Evolutionary conservation across 768 basidiomycete species (phyloP).

Genomic region (Grammothele lineata): DNA sequence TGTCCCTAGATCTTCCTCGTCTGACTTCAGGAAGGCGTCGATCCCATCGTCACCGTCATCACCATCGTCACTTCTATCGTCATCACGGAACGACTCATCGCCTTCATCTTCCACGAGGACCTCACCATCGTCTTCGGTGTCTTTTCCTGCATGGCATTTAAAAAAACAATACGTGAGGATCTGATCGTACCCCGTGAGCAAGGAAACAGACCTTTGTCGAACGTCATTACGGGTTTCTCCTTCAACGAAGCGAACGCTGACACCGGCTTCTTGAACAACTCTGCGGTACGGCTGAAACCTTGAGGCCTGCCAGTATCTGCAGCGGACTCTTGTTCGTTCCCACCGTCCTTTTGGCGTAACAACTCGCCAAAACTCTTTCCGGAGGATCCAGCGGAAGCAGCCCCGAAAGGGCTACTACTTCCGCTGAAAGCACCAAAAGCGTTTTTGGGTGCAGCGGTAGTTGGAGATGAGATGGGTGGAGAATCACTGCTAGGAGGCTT

Average conservation of each 20-base stretch:
- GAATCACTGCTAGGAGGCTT: no score
- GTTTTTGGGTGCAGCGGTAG: constrained; percentile 25
- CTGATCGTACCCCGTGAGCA: no score
- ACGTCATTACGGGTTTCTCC: background rate
- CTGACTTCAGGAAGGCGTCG: constrained; percentile 24
- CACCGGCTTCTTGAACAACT: constrained; percentile 17
- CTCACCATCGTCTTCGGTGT: constrained; percentile 8
- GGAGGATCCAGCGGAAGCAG: constrained; percentile 29
- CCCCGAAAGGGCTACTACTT: constrained; percentile 36
- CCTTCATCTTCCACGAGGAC: constrained; percentile 8
- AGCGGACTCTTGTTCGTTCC: constrained; percentile 2
- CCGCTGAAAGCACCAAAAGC: constrained; percentile 38
- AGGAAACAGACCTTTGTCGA: background rate
- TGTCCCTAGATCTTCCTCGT: constrained; percentile 20
- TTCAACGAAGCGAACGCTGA: constrained; percentile 16
- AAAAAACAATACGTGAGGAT: background rate
- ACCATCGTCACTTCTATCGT: constrained; percentile 13
- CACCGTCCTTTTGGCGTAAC: constrained; percentile 35
- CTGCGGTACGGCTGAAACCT: constrained; percentile 8
- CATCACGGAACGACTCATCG: constrained; percentile 4
- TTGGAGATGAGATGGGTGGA: no score
- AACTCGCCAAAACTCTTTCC: constrained; percentile 59
- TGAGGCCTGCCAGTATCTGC: no score
- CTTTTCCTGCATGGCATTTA: background rate
- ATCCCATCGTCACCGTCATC: constrained; percentile 22